These are phyloP conservation scores for Thielaviopsis ethacetica DNA, from an alignment of 2,329 filamentous ascomycete species.

Conservation along the genomic window DNA sequence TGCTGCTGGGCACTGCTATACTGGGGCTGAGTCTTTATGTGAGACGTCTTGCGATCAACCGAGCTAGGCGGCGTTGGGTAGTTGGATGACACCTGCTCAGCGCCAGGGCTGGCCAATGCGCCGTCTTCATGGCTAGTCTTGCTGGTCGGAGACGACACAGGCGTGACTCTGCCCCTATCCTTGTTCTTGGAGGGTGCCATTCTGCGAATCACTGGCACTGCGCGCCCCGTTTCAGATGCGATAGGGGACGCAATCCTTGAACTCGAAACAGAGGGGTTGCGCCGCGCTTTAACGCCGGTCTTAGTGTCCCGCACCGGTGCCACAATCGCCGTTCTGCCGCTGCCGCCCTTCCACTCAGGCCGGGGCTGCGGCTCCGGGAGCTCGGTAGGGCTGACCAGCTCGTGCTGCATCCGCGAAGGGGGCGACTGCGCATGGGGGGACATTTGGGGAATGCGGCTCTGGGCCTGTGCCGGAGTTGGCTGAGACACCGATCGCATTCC, in stretches of 20 bases:
- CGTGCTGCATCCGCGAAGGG: not conserved
- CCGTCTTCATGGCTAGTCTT: not conserved
- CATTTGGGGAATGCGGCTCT: not conserved
- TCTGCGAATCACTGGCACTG: conserved; percentile 8
- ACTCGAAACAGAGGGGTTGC: conserved; percentile 8
- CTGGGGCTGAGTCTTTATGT: conserved; percentile 15
- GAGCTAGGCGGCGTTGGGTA: conserved; percentile 10
- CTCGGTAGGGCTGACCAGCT: not conserved
- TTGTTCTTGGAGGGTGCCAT: conserved; percentile 6
- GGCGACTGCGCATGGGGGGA: not conserved
- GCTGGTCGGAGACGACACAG: conserved; percentile 4
- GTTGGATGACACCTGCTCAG: not conserved
- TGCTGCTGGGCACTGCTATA: not conserved
- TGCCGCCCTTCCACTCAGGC: conserved; percentile 57
- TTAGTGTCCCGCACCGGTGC: conserved; percentile 43
- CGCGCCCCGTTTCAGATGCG: conserved; percentile 1
- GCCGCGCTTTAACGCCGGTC: conserved; percentile 2
- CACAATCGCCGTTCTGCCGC: conserved; percentile 48
- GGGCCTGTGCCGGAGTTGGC: not conserved
- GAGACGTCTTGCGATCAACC: conserved; percentile 6
- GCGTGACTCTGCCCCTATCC: not conserved
- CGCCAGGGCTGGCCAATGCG: not conserved
- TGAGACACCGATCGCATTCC: conserved; percentile 19
- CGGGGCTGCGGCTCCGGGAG: conserved; percentile 21
- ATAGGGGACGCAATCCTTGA: conserved; percentile 5